phyloP scores from a whole-genome alignment of 306 rosid species.

The Prunus davidiana region DNA sequence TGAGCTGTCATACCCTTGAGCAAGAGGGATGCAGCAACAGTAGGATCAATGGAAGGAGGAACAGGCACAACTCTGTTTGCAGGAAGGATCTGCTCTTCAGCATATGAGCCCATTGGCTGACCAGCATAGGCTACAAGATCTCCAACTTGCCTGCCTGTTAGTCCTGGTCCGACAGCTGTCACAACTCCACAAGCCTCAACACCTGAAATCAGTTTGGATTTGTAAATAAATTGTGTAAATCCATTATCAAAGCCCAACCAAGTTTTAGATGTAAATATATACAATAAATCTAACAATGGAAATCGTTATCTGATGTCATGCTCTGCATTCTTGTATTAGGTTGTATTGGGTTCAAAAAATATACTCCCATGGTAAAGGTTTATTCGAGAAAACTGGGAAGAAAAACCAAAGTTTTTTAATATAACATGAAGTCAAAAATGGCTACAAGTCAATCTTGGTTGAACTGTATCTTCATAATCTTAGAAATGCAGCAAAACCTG shows the following conservation, averaged over 20 bases:
- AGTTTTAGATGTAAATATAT: not conserved
- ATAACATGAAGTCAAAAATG: not conserved
- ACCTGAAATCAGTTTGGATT: conserved; percentile 35
- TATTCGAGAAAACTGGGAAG: too few species aligned
- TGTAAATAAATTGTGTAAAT: not conserved
- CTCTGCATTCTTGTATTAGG: too few species aligned
- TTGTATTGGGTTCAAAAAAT: too few species aligned
- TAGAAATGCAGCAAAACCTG: conserved; percentile 30
- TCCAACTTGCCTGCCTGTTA: conserved; percentile 67
- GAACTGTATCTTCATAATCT: not conserved
- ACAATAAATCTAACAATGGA: not conserved
- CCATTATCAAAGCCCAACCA: not conserved
- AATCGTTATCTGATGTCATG: too few species aligned
- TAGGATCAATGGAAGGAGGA: too few species aligned
- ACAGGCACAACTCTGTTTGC: too few species aligned
- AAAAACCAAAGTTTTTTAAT: too few species aligned
- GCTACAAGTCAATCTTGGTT: not conserved
- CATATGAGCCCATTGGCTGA: conserved; percentile 74
- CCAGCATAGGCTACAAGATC: conserved; percentile 81
- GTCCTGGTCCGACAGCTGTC: conserved; percentile 77
- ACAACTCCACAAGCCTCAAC: conserved; percentile 90
- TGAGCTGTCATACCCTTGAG: too few species aligned
- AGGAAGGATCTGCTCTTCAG: too few species aligned
- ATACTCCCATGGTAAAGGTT: too few species aligned
- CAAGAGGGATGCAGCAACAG: too few species aligned